phyloP scores from a whole-genome alignment of 2,329 filamentous ascomycete genomes.

The Microdochium nivale region DNA sequence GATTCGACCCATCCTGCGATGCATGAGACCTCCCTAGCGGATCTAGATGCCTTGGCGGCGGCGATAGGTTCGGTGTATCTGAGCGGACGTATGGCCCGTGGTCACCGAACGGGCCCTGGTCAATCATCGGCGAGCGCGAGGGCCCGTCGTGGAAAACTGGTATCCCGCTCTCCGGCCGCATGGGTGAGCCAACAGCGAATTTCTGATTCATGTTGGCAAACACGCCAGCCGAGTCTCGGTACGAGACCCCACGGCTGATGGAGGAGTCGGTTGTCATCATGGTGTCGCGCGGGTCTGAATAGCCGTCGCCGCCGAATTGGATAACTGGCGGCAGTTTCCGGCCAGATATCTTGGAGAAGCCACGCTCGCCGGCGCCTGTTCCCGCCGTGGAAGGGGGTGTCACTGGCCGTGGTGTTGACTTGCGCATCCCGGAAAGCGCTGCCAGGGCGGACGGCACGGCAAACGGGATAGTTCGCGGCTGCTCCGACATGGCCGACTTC shows the following conservation, averaged over 20 bases:
- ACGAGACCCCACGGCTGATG: constrained; percentile 34
- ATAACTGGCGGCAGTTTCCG: constrained; percentile 56
- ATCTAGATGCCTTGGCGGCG: constrained; percentile 21
- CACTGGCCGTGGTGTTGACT: constrained; percentile 25
- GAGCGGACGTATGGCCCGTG: constrained; percentile 3
- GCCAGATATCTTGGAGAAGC: constrained; percentile 58
- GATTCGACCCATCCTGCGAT: constrained; percentile 23
- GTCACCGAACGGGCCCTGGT: constrained; percentile 39
- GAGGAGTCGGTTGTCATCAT: constrained; percentile 39
- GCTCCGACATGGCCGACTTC: constrained; percentile 33
- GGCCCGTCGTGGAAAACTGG: constrained; percentile 58
- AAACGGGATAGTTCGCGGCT: constrained; percentile 28
- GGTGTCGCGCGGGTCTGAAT: constrained; percentile 37
- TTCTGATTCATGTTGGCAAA: constrained; percentile 25
- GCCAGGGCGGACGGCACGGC: constrained; percentile 41
- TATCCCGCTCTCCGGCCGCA: constrained; percentile 52
- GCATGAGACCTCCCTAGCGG: constrained; percentile 27
- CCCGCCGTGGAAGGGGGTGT: constrained; percentile 14
- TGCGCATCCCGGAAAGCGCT: constrained; percentile 25
- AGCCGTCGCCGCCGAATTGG: constrained; percentile 54
- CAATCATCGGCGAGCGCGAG: constrained; percentile 51
- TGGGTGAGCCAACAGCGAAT: constrained; percentile 46
- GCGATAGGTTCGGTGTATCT: constrained; percentile 5
- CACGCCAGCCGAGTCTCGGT: constrained; percentile 42
- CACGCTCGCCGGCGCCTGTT: constrained; percentile 37